phyloP scores from a whole-genome alignment of 2,329 filamentous ascomycete genomes.

The Aureobasidium sp. region DNA sequence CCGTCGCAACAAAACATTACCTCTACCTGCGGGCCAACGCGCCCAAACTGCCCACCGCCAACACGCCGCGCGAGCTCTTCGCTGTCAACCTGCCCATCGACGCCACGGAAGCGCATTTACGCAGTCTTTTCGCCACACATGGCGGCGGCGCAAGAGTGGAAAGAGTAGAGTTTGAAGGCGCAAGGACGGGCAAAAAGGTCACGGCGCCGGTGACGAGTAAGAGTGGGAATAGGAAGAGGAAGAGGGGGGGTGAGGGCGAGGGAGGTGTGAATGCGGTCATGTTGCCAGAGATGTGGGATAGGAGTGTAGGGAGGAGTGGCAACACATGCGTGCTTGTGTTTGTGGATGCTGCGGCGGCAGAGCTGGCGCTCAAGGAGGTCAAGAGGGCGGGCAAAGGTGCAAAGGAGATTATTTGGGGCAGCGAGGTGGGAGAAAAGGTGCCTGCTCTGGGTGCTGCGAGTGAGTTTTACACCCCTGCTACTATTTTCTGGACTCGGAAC shows the following conservation, averaged over 20 bases:
- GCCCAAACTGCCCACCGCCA: slow-evolving; percentile 64
- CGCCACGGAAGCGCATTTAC: slow-evolving; percentile 67
- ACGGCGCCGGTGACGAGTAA: slow-evolving; percentile 26
- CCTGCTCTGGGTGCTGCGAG: slow-evolving; percentile 46
- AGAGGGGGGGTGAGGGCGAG: slow-evolving; percentile 37
- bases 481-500: no score
- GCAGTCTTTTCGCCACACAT: slow-evolving; percentile 63
- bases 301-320: slow-evolving; percentile 61
- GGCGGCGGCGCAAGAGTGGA: slow-evolving; percentile 72
- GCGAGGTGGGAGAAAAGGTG: slow-evolving; percentile 44
- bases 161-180: slow-evolving; percentile 62
- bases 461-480: no score
- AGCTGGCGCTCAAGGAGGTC: slow-evolving; percentile 66
- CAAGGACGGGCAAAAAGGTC: slow-evolving; percentile 36
- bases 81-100: slow-evolving; percentile 84
- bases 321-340: slow-evolving; percentile 73
- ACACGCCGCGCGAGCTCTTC: slow-evolving; percentile 75
- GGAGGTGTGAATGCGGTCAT: slow-evolving; percentile 35
- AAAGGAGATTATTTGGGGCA: slow-evolving; percentile 56
- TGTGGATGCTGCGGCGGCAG: slow-evolving; percentile 71
- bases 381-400: slow-evolving; percentile 50
- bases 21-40: slow-evolving; percentile 78
- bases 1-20: slow-evolving; percentile 61
- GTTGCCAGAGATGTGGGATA: slow-evolving; percentile 65
- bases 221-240: slow-evolving; percentile 50